These are phyloP conservation scores for Penicillium tannophilum DNA, from an alignment of 495 filamentous ascomycete genomes.

Conservation along the genomic window DNA sequence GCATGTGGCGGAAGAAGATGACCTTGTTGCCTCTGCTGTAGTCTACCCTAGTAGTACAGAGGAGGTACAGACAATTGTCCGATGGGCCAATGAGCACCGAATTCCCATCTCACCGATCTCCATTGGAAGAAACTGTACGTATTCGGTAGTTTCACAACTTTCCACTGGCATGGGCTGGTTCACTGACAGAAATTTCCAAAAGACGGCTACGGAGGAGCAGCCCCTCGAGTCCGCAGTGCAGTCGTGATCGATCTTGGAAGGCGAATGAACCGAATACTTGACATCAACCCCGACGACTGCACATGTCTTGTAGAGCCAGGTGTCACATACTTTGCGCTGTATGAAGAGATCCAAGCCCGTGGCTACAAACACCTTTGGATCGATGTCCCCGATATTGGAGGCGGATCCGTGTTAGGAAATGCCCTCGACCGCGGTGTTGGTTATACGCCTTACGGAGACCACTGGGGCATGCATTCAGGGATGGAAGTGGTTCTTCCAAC, in stretches of 20 bases:
- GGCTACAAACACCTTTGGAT: conserved; percentile 55
- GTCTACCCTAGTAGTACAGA: conserved; percentile 17
- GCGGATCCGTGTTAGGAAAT: conserved; percentile 60
- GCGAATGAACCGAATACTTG: conserved; percentile 31
- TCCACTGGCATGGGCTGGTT: background rate
- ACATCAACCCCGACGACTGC: conserved; percentile 26
- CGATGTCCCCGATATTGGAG: conserved; percentile 56
- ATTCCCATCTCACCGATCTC: conserved; percentile 20
- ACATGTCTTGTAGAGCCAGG: conserved; percentile 45
- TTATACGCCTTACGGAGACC: conserved; percentile 29
- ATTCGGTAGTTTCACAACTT: background rate
- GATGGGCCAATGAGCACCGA: conserved; percentile 17
- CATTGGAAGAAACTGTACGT: conserved; percentile 20
- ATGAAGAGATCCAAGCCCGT: conserved; percentile 50
- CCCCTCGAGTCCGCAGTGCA: conserved; percentile 15
- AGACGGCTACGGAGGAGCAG: conserved; percentile 19
- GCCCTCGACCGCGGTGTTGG: conserved; percentile 45
- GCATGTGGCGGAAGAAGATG: conserved; percentile 12
- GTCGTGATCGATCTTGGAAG: conserved; percentile 14
- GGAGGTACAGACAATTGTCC: conserved; percentile 15
- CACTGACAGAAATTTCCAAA: background rate
- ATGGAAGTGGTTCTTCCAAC: conserved; percentile 22
- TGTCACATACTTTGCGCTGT: conserved; percentile 56
- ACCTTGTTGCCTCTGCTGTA: conserved; percentile 13
- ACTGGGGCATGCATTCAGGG: conserved; percentile 18